Conservation (phyloP, 352 stramenopile species). For the Discostella stelligera region DNA sequence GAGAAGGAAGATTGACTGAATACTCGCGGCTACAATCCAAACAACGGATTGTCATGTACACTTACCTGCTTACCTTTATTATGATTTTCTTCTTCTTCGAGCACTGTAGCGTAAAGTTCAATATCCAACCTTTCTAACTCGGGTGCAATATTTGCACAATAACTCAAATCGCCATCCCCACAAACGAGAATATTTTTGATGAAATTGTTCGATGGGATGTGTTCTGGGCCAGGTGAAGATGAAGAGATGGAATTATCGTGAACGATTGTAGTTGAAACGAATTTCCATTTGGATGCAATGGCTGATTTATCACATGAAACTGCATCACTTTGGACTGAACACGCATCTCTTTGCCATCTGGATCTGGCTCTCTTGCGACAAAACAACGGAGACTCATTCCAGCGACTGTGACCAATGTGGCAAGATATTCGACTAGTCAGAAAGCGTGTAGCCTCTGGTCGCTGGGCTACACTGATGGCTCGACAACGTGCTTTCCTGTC, state of each 20-base stretch:
- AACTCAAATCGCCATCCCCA: slow-evolving; percentile 76
- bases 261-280: neutral
- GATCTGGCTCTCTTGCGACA: neutral
- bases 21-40: neutral
- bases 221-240: neutral
- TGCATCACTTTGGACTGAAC: neutral
- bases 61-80: slow-evolving; percentile 20
- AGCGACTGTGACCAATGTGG: neutral
- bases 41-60: neutral
- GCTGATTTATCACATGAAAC: neutral
- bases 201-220: neutral
- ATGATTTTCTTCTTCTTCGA: slow-evolving; percentile 69
- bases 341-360: neutral
- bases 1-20: slow-evolving; percentile 3
- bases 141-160: slow-evolving; percentile 48
- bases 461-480: neutral
- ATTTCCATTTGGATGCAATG: neutral
- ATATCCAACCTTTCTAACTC: slow-evolving; percentile 40
- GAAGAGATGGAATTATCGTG: neutral
- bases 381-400: neutral
- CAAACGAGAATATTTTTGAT: slow-evolving; percentile 57
- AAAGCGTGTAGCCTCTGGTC: neutral
- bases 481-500: neutral
- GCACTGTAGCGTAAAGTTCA: slow-evolving; percentile 60
- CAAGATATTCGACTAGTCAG: neutral